These are phyloP conservation scores for Sugiyamaella grinbergsii DNA, from an alignment of 1,139 yeast species.

Conservation along the genomic window DNA sequence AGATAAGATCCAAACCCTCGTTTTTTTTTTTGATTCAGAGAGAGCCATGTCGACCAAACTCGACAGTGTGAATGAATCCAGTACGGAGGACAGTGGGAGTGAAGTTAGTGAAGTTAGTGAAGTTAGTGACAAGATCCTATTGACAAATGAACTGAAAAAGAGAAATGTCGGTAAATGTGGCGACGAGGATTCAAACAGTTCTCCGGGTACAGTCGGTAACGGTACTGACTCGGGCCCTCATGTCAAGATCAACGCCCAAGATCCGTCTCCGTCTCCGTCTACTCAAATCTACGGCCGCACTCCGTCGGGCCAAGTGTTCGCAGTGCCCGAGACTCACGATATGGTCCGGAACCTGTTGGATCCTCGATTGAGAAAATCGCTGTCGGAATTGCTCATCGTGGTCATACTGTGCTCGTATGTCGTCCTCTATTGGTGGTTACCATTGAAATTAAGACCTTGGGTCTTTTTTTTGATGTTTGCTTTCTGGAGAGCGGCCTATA, in stretches of 20 bases:
- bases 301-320: slow-evolving; percentile 46
- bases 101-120: not conserved
- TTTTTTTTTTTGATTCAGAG: no score
- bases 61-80: not conserved
- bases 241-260: not conserved
- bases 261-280: slow-evolving; percentile 1
- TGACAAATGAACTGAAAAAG: slow-evolving; percentile 7
- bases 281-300: slow-evolving; percentile 32
- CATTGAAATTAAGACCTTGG: slow-evolving; percentile 46
- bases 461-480: slow-evolving; percentile 58
- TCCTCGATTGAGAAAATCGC: slow-evolving; percentile 70
- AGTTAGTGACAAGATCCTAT: not conserved
- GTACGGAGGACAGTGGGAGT: not conserved
- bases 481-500: slow-evolving; percentile 78
- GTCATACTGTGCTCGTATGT: slow-evolving; percentile 55
- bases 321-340: slow-evolving; percentile 80
- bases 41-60: no score
- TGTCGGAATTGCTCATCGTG: slow-evolving; percentile 64
- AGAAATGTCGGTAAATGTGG: no score
- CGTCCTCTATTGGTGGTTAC: slow-evolving; percentile 48
- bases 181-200: no score
- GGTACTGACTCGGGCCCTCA: no score
- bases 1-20: no score
- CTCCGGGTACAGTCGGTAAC: not conserved
- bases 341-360: slow-evolving; percentile 83